Evolutionary conservation across 2,329 filamentous ascomycete genomes (phyloP), one percentile per base, ranked within the genome.

Genomic region (Sclerotinia trifoliorum): DNA sequence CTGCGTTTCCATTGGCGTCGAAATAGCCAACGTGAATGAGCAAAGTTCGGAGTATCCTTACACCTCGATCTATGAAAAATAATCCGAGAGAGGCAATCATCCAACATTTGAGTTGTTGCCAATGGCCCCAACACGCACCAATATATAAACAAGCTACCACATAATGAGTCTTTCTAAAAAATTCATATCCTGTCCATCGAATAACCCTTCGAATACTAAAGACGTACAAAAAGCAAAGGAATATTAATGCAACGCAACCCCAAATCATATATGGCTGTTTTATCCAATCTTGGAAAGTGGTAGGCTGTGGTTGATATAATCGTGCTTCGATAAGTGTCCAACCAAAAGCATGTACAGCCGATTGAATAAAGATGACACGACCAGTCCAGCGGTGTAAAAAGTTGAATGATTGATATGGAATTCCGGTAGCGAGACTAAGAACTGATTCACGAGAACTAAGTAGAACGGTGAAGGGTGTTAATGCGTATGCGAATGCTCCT

Each of bases 361-460:
- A 84, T 75, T 93, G 90, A 0, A 86, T 76, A 66, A 91, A 85
- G 71, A 94, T 92, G 74, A 93, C 83, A 70, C 90, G 89, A 8
- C 91, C 90, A 0, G 89, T 80, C 90, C 90, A 93, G 44, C 90
- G 87, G 77, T 93, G 90, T 26, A 93, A 80, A 75, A 93, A 93
- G 78, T 90, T 89, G 82, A 93, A 92, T 74, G 85, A 86, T 73
- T 93, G 90, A 74, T 92, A 92, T 0, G 91, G 90, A 0, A 93
- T 82, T 1, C 91, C 90, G 0, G 90, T 93, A 61, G 92, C 77
- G 19, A 90, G 76, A 0, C 87, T 90, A 5, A 93, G 83, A 2
- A 93, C 80, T 0, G 88, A 90, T 76, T 93, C 90, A 52, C 90
- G 84, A 68, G 82, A 88, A n/a, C 85, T 83, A 17, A 93, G 82